phyloP scores from a whole-genome alignment of 805 yeast genomes.

The Candida gorgasii region DNA sequence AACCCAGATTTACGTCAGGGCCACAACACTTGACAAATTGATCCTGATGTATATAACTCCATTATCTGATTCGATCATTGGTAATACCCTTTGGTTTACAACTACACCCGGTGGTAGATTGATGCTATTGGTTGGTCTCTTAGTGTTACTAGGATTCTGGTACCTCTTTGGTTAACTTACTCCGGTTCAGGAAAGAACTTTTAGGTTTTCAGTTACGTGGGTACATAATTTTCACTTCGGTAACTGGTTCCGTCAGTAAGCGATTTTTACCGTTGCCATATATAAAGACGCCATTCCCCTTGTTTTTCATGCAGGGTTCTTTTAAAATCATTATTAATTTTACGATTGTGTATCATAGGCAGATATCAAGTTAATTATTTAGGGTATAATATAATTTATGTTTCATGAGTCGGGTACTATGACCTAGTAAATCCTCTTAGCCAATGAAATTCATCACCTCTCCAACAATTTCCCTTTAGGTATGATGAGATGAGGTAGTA shows the following conservation, averaged over 20 bases:
- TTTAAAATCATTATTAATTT: not conserved
- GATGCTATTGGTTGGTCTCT: constrained; percentile 19
- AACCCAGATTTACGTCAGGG: constrained; percentile 37
- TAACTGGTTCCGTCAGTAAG: constrained; percentile 14
- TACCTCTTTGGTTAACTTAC: not conserved
- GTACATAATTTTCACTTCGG: not conserved
- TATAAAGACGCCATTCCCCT: constrained; percentile 4
- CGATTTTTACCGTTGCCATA: constrained; percentile 14
- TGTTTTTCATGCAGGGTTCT: constrained; percentile 2
- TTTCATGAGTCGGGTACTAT: not conserved
- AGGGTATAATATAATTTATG: constrained; percentile 3
- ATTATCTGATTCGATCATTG: constrained; percentile 30
- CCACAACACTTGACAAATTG: constrained; percentile 32
- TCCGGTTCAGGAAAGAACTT: no score
- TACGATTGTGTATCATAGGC: no score
- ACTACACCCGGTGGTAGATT: constrained; percentile 36
- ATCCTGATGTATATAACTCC: constrained; percentile 27
- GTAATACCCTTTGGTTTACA: constrained; percentile 35
- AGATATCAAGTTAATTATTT: no score
- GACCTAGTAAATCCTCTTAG: not conserved
- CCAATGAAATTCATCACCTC: constrained; percentile 2
- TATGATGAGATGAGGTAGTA: constrained; percentile 1
- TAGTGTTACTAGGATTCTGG: constrained; percentile 9
- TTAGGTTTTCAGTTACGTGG: not conserved
- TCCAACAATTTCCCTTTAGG: constrained; percentile 7